Percentiles rank a stretch among this genome's conserved stretches.
These are phyloP conservation scores for Fraxinus baroniana DNA, from an alignment of 305 asterid species.

Conservation along the genomic window DNA sequence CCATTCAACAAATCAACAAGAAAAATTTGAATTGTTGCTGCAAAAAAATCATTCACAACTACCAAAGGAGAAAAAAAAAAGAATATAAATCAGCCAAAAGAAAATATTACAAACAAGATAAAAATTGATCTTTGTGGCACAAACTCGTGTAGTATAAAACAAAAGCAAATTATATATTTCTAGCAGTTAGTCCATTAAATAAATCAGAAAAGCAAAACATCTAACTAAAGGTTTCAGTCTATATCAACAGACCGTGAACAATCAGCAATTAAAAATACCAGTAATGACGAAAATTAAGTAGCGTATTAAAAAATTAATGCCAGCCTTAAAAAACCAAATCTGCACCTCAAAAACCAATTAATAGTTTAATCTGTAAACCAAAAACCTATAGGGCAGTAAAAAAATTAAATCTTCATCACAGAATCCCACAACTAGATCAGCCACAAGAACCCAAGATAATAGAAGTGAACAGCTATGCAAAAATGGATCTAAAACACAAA, in stretches of 20 bases:
- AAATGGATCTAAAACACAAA: conserved; percentile 3
- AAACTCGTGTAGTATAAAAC: background rate
- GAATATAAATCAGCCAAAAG: background rate
- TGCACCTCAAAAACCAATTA: background rate
- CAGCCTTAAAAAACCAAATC: background rate
- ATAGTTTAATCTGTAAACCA: background rate
- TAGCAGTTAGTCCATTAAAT: background rate
- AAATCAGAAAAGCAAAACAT: background rate
- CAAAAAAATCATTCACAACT: background rate
- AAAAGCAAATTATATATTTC: background rate
- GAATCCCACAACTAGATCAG: background rate
- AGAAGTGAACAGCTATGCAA: background rate
- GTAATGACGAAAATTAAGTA: background rate
- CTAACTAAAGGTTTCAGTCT: background rate
- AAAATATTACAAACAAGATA: background rate
- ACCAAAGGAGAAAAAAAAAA: background rate
- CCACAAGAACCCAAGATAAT: background rate
- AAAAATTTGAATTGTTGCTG: background rate
- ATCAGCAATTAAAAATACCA: background rate
- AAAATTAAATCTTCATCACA: background rate
- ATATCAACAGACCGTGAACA: background rate
- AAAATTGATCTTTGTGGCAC: background rate
- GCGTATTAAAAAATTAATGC: background rate
- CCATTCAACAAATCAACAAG: background rate
- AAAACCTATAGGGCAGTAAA: background rate